phyloP scores from a whole-genome alignment of 2,329 filamentous ascomycete species.

The Cordyceps cicadae region DNA sequence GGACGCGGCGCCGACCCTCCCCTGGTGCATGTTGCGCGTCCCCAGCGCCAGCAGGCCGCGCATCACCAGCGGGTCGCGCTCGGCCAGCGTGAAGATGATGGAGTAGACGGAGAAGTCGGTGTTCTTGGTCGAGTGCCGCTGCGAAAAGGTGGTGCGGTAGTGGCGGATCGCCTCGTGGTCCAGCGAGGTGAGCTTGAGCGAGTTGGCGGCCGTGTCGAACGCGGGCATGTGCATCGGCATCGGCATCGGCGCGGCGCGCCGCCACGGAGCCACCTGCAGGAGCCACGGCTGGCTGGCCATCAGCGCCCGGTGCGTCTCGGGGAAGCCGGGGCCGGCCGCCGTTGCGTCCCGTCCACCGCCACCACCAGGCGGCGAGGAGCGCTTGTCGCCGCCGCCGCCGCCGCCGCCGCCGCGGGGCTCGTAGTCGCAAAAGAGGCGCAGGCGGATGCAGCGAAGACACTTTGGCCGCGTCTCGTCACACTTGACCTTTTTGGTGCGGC shows the following conservation, averaged over 20 bases:
- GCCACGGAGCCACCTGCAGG: background rate
- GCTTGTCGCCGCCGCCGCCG: slow-evolving; percentile 5
- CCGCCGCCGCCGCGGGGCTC: too few species aligned
- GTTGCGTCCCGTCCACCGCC: too few species aligned
- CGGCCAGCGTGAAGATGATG: slow-evolving; percentile 27
- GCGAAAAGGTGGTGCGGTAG: slow-evolving; percentile 28
- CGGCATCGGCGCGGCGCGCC: background rate
- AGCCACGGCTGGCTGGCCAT: slow-evolving; percentile 5
- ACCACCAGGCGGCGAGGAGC: too few species aligned
- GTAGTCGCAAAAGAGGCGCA: slow-evolving; percentile 23
- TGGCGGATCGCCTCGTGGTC: slow-evolving; percentile 29
- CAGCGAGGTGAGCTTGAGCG: slow-evolving; percentile 20
- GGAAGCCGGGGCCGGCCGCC: background rate
- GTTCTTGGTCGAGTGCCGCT: slow-evolving; percentile 29
- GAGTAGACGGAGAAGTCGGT: slow-evolving; percentile 27
- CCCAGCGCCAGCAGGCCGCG: slow-evolving; percentile 28
- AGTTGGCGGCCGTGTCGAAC: slow-evolving; percentile 15
- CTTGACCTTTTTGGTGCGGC: slow-evolving; percentile 25
- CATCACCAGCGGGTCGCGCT: slow-evolving; percentile 28
- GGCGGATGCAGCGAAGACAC: slow-evolving; percentile 21
- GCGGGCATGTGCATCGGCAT: slow-evolving; percentile 11
- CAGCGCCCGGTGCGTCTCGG: background rate
- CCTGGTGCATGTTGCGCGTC: slow-evolving; percentile 24
- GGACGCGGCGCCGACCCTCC: slow-evolving; percentile 14
- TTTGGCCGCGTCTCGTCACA: slow-evolving; percentile 23